Percentiles rank a stretch among this genome's conserved stretches.
phyloP scores from a whole-genome alignment of 768 basidiomycete species.

The Lactifluus subvellereus region DNA sequence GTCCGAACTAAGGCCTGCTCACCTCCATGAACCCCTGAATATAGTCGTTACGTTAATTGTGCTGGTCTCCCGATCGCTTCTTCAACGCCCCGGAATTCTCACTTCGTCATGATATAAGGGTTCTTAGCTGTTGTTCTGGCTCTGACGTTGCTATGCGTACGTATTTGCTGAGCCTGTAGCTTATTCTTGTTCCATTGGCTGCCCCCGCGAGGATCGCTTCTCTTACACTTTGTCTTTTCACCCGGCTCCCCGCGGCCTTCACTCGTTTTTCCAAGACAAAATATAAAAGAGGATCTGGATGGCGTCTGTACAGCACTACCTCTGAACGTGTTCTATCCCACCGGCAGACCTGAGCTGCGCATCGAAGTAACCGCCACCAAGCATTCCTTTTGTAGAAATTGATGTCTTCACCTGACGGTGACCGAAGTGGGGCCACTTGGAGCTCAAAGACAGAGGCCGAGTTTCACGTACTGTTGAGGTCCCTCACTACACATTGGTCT shows the following conservation, averaged over 20 bases:
- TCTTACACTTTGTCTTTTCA: background rate
- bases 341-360: background rate
- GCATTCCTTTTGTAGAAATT: background rate
- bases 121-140: background rate
- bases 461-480: background rate
- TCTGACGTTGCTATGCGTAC: background rate
- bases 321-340: background rate
- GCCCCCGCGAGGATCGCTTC: background rate
- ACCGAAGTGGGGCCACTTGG: background rate
- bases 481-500: background rate
- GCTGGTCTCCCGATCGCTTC: background rate
- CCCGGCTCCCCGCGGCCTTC: slow-evolving; percentile 5
- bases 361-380: background rate
- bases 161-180: background rate
- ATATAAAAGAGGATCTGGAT: background rate
- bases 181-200: background rate
- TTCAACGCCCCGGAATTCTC: background rate
- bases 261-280: background rate
- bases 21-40: background rate
- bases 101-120: background rate
- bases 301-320: background rate
- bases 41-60: background rate
- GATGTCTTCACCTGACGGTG: background rate
- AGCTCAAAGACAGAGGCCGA: background rate
- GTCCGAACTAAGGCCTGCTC: too few species aligned